phyloP scores from a whole-genome alignment of 1,284 basidiomycete genomes.

The Agaricales sp. region DNA sequence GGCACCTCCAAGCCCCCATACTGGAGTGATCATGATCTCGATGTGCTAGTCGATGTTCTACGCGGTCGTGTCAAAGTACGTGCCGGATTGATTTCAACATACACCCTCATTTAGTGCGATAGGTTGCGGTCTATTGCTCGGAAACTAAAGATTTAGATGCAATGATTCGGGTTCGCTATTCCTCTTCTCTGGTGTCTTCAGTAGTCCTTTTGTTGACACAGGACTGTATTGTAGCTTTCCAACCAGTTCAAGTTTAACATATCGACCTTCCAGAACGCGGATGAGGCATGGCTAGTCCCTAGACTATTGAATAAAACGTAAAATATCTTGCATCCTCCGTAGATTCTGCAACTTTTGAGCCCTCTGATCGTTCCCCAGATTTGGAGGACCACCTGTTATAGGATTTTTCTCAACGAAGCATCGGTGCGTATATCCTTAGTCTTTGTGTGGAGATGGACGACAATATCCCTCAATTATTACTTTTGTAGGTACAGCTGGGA shows the following conservation, averaged over 20 bases:
- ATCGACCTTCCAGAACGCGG: slow-evolving; percentile 66
- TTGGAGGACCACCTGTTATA: slow-evolving; percentile 39
- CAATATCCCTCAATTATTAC: neutral
- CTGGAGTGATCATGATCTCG: slow-evolving; percentile 69
- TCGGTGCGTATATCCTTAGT: slow-evolving; percentile 18
- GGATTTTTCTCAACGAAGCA: slow-evolving; percentile 63
- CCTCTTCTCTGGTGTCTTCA: slow-evolving; percentile 3
- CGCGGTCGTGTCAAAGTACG: slow-evolving; percentile 68
- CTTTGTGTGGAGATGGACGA: neutral
- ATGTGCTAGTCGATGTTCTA: slow-evolving; percentile 74
- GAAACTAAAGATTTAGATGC: slow-evolving; percentile 75
- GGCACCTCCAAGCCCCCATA: too few species aligned
- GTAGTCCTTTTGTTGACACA: too few species aligned
- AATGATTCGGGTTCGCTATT: slow-evolving; percentile 47
- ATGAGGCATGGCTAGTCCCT: slow-evolving; percentile 72
- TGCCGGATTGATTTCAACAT: too few species aligned
- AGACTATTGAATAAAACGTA: slow-evolving; percentile 56
- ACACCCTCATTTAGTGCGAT: slow-evolving; percentile 1
- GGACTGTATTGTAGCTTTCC: slow-evolving; percentile 53
- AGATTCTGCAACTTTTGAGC: too few species aligned
- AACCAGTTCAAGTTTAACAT: slow-evolving; percentile 71
- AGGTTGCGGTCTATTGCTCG: slow-evolving; percentile 62
- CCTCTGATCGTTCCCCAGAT: too few species aligned
- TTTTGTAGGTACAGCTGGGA: slow-evolving; percentile 29
- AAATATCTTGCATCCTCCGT: slow-evolving; percentile 8